These are phyloP conservation scores for Salix arbutifolia DNA, from an alignment of 345 rosid genomes.

Conservation along the genomic window DNA sequence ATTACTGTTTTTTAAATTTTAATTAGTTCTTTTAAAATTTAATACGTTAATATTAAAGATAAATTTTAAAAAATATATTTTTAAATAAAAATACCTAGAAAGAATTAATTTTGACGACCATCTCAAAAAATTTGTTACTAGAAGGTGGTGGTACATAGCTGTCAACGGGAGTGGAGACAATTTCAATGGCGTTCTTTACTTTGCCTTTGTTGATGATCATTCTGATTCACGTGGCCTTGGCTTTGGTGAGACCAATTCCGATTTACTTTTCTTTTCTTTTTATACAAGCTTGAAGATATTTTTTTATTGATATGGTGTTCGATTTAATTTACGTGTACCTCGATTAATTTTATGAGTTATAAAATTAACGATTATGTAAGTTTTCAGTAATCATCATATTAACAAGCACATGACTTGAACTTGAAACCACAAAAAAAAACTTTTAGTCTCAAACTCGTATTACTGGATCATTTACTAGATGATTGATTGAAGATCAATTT, in stretches of 20 bases:
- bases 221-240: background rate
- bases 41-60: too few relatives aligned
- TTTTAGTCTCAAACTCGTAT: fast-evolving
- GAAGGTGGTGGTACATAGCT: background rate
- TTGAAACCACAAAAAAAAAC: fast-evolving
- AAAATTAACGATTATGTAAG: fast-evolving
- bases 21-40: too few relatives aligned
- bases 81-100: too few relatives aligned
- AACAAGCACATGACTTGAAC: fast-evolving
- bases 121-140: too few relatives aligned
- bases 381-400: fast-evolving
- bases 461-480: fast-evolving
- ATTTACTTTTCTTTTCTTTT: too few relatives aligned
- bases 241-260: background rate
- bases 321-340: too few relatives aligned
- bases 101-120: too few relatives aligned
- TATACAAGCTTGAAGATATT: too few relatives aligned
- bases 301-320: too few relatives aligned
- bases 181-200: background rate
- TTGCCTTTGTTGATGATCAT: background rate
- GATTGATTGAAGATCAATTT: fast-evolving
- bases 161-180: background rate
- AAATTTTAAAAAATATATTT: too few relatives aligned
- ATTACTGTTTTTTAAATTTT: too few relatives aligned
- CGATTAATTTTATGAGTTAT: fast-evolving